Evolutionary conservation across 2,329 filamentous ascomycete genomes (phyloP).

Genomic region (Xylaria sp.): DNA sequence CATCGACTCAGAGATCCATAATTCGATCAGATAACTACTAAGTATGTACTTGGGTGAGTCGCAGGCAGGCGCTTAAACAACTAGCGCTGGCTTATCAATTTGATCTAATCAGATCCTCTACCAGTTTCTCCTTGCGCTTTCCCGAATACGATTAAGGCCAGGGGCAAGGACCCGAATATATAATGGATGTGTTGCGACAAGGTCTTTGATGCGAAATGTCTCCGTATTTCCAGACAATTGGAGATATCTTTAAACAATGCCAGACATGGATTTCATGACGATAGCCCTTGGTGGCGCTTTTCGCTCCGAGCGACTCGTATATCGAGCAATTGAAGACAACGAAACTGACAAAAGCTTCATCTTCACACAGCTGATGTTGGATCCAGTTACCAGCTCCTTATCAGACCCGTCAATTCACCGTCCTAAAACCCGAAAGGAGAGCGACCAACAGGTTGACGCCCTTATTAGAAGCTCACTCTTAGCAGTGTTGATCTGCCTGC

Average conservation of each 20-base stretch:
- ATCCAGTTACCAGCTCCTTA: conserved; percentile 39
- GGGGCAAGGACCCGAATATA: not conserved
- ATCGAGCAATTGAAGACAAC: conserved; percentile 44
- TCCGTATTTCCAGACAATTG: not conserved
- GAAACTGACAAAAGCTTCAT: conserved; percentile 41
- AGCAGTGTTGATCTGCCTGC: conserved; percentile 37
- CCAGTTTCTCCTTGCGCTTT: not conserved
- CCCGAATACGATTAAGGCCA: not conserved
- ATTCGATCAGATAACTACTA: not conserved
- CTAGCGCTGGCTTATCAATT: conserved; percentile 20
- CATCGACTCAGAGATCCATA: not conserved
- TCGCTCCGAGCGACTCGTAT: conserved; percentile 44
- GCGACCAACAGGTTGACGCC: conserved; percentile 33
- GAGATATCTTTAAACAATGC: conserved; percentile 14
- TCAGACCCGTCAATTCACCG: conserved; percentile 27
- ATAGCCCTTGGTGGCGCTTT: conserved; percentile 38
- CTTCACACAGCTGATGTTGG: conserved; percentile 32
- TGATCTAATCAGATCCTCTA: conserved; percentile 18
- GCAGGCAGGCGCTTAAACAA: not conserved
- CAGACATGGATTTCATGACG: conserved; percentile 33
- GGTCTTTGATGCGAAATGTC: not conserved
- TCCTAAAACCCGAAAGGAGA: conserved; percentile 32
- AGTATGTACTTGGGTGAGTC: conserved; percentile 13
- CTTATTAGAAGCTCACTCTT: conserved; percentile 32
- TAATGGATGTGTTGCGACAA: not conserved